Base-by-base conservation (phyloP, 1,284 basidiomycete species). In the Fomitopsis pinicola region DNA sequence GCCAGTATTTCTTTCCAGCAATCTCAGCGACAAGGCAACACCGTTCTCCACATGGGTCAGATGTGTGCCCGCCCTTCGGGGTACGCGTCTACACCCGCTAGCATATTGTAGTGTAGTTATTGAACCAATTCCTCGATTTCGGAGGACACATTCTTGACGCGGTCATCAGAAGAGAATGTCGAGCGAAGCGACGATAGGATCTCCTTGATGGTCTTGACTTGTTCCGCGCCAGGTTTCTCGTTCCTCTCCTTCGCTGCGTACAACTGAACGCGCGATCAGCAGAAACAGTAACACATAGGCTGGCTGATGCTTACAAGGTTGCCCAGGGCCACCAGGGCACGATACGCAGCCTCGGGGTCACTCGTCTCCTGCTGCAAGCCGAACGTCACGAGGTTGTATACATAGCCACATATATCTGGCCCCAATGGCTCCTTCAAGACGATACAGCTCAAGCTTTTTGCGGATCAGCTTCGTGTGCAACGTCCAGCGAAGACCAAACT, bases 331-430 rank as follows among this genome's bases (percentile, higher is more conserved):
- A 97, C 91, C 7, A 93, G 76, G 1, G 89, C 81, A 33, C 97
- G 87, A 73, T 98, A 98, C 14, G 85, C 82, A 2, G 91, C 87
- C 71, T 99, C 97, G 22, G 86, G 80, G 63, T 99, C 97, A 17
- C 77, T 76, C 46, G 74, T 83, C 73, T 96, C 93, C 48, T 80
- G 78, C 61, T 81, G 75, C 22, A 95, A 74, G 15, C 92, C 78
- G 87, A 90, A 44, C 36, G 15, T 55, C 38, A 82, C 73, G 48
- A 87, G 70, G 15, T 71, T 68, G 42, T 85, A 66, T 59, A 82
- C 77, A 53, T 78, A 75, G 46, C 72, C 62, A 33, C 75, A 71
- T 17, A 76, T 55, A 33, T 64, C 62, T 45, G 64, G 55, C 17
- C 71, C 73, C n/a, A 85, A 71, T 8, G 77, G 73, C 42, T 76